phyloP scores from a whole-genome alignment of 176 grass and related monocot genomes.

The Raddia distichophylla region DNA sequence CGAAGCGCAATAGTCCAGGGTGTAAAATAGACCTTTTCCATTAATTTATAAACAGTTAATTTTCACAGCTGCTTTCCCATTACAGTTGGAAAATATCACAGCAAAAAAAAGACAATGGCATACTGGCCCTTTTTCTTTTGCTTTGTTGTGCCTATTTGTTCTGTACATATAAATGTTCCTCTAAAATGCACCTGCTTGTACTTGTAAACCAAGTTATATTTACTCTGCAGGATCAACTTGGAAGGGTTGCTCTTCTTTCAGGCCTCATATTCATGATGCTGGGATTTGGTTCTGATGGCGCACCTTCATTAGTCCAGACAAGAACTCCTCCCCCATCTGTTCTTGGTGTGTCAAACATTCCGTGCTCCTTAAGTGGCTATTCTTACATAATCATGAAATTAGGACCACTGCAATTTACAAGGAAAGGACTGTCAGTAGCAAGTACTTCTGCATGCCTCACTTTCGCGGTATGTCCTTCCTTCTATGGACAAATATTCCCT shows the following conservation, averaged over 20 bases:
- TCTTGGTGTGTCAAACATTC: conserved; percentile 69
- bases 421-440: conserved; percentile 90
- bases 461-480: conserved; percentile 73
- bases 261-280: conserved; percentile 93
- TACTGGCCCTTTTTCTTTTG: background rate
- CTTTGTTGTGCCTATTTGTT: background rate
- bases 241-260: conserved; percentile 91
- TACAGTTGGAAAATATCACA: too few relatives aligned
- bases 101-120: too few relatives aligned
- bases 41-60: too few relatives aligned
- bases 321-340: conserved; percentile 86
- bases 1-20: too few relatives aligned
- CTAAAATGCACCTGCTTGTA: conserved; percentile 27
- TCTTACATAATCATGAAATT: conserved; percentile 92
- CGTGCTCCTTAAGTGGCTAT: conserved; percentile 72
- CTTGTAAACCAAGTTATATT: conserved; percentile 42
- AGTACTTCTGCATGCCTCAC: conserved; percentile 90
- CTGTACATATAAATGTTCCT: conserved; percentile 22
- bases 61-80: too few relatives aligned
- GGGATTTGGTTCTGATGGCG: conserved; percentile 87
- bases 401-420: conserved; percentile 88
- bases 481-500: conserved; percentile 30
- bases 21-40: too few relatives aligned
- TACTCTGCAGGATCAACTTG: conserved; percentile 88
- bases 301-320: conserved; percentile 68